phyloP scores from a whole-genome alignment of 2,329 filamentous ascomycete genomes.

The Amesomyces nigricolor region DNA sequence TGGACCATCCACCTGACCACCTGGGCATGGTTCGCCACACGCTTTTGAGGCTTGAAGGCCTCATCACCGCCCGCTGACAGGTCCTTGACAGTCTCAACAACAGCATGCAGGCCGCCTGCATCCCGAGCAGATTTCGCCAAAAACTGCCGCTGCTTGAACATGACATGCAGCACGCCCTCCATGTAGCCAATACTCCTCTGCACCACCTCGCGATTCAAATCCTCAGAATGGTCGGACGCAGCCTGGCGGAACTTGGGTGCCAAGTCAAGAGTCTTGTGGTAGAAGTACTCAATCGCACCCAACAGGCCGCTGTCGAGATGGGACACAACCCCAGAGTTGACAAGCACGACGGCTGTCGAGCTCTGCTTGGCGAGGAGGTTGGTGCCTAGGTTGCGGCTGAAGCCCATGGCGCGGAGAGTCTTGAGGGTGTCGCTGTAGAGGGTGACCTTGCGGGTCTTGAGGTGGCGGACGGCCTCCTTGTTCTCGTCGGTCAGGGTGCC shows the following conservation, averaged over 20 bases:
- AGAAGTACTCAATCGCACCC: conserved; percentile 60
- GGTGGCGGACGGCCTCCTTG: conserved; percentile 74
- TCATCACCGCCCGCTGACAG: conserved; percentile 29
- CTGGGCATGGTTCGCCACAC: conserved; percentile 26
- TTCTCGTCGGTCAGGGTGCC: conserved; percentile 78
- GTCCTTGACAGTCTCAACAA: conserved; percentile 34
- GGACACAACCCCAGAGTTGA: conserved; percentile 45
- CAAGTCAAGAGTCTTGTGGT: conserved; percentile 73
- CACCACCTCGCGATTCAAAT: conserved; percentile 76
- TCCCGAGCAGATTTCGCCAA: conserved; percentile 39
- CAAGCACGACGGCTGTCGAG: conserved; percentile 64
- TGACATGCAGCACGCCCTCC: conserved; percentile 74
- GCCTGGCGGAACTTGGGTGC: conserved; percentile 62
- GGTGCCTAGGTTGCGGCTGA: conserved; percentile 74
- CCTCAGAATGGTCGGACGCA: conserved; percentile 70
- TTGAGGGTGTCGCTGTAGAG: conserved; percentile 86
- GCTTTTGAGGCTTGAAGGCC: conserved; percentile 19
- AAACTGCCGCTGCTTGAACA: conserved; percentile 53
- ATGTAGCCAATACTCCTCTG: conserved; percentile 73
- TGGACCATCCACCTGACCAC: conserved; percentile 58
- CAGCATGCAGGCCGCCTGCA: conserved; percentile 35
- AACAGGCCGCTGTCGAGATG: conserved; percentile 26
- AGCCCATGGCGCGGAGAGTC: conserved; percentile 78
- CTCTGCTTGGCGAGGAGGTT: conserved; percentile 68
- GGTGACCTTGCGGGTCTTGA: conserved; percentile 85